Evolutionary conservation across 805 yeast species (phyloP), one percentile per base, ranked within the genome.

Genomic region (Ogataea trehalophila): DNA sequence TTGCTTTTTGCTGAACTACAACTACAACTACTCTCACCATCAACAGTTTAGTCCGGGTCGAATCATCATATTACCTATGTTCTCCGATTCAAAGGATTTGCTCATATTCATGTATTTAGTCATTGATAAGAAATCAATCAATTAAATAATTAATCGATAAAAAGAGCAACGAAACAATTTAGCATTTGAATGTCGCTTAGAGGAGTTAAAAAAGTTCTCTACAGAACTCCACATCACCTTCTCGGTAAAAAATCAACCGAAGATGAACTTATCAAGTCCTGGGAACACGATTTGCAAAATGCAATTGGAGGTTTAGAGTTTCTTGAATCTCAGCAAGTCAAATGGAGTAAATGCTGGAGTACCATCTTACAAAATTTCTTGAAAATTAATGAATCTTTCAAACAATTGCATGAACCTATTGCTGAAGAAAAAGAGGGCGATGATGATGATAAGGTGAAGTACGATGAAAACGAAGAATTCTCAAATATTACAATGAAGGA

Each of bases 301-400:
- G 65, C 76, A 1, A 59, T 71, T 31, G 70, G 72, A 18, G 82
- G 79, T 1, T 57, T 78, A 36, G 68, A 69, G 41, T 77, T 65
- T 48, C 50, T 77, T 44, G 56, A 67, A 33, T 53, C 57, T 14
- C 63, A 67, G 38, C 57, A 62, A 37, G 53, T 55, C 41, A 59
- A 60, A 42, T 63, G 65, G 63, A 48, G 57, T 20, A 43, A 54
- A 35, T 48, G 56, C 42, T 59, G 69, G 62, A 44, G 47, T 13
- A 46, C 49, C 2, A 45, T 69, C 11, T 63, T 76, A 55, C 66
- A 70, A 22, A 54, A 61, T 5, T 65, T 70, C 22, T 50, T 64
- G 43, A 63, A 60, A 33, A 54, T 68, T 6, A 57, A 67, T 11
- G 65, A 65, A 18, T 47, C 60, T 2, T 70, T 71, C 47, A 53